Evolutionary conservation across 2,329 filamentous ascomycete species (phyloP).

Genomic region (Didymella exigua): DNA sequence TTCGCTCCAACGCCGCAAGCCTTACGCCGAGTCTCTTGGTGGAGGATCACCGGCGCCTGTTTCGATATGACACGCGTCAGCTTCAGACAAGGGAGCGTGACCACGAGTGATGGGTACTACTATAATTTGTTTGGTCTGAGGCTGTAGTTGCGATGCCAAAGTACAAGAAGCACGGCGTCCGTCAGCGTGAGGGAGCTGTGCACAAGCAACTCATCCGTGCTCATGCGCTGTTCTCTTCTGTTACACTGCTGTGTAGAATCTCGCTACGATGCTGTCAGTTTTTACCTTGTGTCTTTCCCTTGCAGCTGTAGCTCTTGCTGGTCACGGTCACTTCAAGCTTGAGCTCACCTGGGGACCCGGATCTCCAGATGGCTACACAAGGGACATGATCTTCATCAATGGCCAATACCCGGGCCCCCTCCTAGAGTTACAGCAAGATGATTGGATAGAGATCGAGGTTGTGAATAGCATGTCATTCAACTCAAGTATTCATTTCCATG

Average conservation of each 20-base stretch:
- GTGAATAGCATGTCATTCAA: conserved; percentile 56
- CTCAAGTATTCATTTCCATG: conserved; percentile 59
- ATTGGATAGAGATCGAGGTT: conserved; percentile 44
- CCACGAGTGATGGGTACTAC: neutral
- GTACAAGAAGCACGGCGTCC: conserved; percentile 12
- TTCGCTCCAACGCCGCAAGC: neutral
- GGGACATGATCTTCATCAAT: conserved; percentile 37
- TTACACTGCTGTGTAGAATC: neutral
- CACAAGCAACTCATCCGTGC: conserved; percentile 1
- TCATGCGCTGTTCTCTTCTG: neutral
- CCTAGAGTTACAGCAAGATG: conserved; percentile 27
- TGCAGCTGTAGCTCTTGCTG: conserved; percentile 14
- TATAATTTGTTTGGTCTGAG: neutral
- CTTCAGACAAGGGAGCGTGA: neutral
- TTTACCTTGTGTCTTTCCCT: conserved; percentile 18
- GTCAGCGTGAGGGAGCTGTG: conserved; percentile 1
- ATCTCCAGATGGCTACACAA: conserved; percentile 31
- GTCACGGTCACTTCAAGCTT: conserved; percentile 20
- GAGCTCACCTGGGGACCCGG: conserved; percentile 31
- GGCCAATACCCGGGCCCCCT: conserved; percentile 34
- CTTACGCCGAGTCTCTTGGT: neutral
- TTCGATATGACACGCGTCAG: neutral
- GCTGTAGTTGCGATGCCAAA: neutral
- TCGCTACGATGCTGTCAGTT: conserved; percentile 19
- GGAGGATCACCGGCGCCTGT: neutral